Base-by-base conservation (phyloP, 2,329 filamentous ascomycete species). In the Nannizzia gypsea region DNA sequence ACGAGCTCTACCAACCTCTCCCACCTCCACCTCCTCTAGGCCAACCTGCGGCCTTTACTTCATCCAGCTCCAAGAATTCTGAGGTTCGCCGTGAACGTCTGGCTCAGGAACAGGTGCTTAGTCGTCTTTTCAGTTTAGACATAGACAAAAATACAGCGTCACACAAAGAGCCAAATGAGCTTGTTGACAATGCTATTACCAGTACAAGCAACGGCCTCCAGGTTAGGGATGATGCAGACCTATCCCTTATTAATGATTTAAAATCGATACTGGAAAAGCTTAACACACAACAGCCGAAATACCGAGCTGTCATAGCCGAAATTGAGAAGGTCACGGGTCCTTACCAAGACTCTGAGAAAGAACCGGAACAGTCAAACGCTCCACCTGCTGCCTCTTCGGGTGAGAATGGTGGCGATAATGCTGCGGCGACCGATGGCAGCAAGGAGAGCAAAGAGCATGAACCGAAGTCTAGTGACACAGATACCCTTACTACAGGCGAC, bases 1-100 rank as follows among this genome's bases (percentile, higher is more conserved):
- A 67, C 20, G 81, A 83, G 13, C 80, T 82, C 60, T 75, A 80
- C 58, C 74, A 77, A 6, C 67, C 75, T 34, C 50, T 57, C 26
- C 44, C 59, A 8, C 60, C 64, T 28, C 58, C 61, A 34, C 60
- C 62, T 24, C 56, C 59, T n/a, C 54, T 15, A 3, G n/a, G 26
- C 3, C n/a, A 22, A 8, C 22, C 55, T 15, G 22, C 56, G 31
- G 34, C 42, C 13, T 42, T 59, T 24, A 50, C 61, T 20, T 55
- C 61, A 26, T 38, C 63, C 22, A 52, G 61, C 56, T 59, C 66
- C n/a, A 64, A 63, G 36, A 63, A 65, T 28, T 63, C 62, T 24
- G 61, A 63, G 42, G 59, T 67, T 36, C 59, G 64, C 17, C 62
- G 58, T 24, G 65, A 65, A 46, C 62, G 65, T 36, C 22, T 57